These are phyloP conservation scores for Trichoderma sp. DNA, from an alignment of 2,329 filamentous ascomycete genomes.

Conservation along the genomic window DNA sequence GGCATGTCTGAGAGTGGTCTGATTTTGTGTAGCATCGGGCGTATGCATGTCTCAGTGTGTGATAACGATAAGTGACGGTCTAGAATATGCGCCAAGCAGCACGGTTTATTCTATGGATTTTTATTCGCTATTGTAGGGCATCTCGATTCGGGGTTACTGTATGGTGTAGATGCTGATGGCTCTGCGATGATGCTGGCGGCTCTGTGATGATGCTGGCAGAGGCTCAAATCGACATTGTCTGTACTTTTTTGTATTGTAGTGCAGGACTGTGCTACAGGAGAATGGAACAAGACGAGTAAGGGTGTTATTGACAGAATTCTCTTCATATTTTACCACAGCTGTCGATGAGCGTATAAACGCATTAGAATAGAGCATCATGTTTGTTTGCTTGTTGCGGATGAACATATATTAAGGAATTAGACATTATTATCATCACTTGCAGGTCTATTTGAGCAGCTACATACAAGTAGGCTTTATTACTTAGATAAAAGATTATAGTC, in stretches of 20 bases:
- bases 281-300: neutral
- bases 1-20: conserved; percentile 19
- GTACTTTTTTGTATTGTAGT: neutral
- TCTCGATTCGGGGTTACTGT: neutral
- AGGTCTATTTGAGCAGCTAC: no score
- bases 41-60: conserved; percentile 21
- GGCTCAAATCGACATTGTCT: neutral
- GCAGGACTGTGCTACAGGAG: neutral
- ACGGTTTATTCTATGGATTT: neutral
- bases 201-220: neutral
- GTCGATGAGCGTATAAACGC: neutral
- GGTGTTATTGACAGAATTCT: neutral
- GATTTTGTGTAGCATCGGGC: conserved; percentile 3
- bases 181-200: neutral
- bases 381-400: no score
- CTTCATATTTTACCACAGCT: neutral
- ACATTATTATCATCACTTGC: neutral
- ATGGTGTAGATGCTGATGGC: neutral
- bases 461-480: no score
- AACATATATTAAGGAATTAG: no score
- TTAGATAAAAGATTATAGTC: no score
- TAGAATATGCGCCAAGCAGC: neutral
- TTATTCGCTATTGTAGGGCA: neutral
- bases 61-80: neutral
- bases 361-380: neutral